Evolutionary conservation across 768 basidiomycete genomes (phyloP).

Genomic region (Lentinula boryana): DNA sequence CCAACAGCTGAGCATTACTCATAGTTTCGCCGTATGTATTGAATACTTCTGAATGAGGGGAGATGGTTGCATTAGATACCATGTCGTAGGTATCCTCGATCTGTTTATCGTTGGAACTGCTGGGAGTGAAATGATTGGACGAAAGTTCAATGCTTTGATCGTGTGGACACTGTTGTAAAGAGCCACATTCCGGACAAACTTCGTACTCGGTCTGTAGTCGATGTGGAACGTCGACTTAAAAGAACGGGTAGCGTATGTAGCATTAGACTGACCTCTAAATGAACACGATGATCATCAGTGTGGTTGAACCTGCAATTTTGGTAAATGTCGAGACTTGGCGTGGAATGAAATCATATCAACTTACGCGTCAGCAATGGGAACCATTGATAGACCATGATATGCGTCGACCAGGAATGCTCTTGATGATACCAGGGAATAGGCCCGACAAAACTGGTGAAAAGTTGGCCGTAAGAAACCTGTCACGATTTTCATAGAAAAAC

Average conservation of each 20-base stretch:
- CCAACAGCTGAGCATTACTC: conserved; percentile 59
- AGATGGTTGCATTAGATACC: conserved; percentile 51
- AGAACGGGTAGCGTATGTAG: neutral
- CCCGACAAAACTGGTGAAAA: conserved; percentile 33
- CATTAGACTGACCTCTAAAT: conserved; percentile 50
- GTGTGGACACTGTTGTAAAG: conserved; percentile 62
- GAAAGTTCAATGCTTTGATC: conserved; percentile 30
- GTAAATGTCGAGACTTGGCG: neutral
- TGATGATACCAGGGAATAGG: conserved; percentile 66
- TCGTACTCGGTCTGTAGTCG: conserved; percentile 56
- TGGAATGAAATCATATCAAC: conserved; percentile 14
- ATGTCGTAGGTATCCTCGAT: conserved; percentile 53
- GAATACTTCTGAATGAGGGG: conserved; percentile 52
- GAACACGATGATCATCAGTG: conserved; percentile 58
- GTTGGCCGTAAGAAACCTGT: neutral
- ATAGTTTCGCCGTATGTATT: conserved; percentile 73
- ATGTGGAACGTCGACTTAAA: neutral
- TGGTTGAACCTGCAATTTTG: conserved; percentile 63
- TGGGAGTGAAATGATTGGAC: neutral
- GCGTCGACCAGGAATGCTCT: conserved; percentile 81
- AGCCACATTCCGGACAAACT: conserved; percentile 71
- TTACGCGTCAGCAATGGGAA: conserved; percentile 80
- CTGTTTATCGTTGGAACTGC: neutral
- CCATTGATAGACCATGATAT: conserved; percentile 77
- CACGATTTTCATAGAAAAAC: neutral